A percentile compares a stretch with the other conserved stretches of the same genome.
phyloP scores from a whole-genome alignment of 768 basidiomycete genomes.

The Sporobolomyces roseus region DNA sequence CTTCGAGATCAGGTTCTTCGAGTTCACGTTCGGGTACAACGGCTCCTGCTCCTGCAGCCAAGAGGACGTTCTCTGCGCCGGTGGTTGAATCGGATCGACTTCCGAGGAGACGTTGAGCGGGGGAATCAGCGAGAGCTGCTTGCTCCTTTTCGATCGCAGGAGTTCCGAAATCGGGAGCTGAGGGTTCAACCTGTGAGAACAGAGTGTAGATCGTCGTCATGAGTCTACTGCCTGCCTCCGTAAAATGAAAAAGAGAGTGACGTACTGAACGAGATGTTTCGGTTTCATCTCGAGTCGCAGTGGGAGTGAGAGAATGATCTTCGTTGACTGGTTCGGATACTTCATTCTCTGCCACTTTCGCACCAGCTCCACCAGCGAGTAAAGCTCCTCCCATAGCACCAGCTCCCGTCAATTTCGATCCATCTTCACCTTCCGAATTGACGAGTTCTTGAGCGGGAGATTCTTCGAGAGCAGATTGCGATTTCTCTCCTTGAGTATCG shows the following conservation, averaged over 20 bases:
- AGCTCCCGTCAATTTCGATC: neutral
- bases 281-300: neutral
- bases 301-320: conserved; percentile 5
- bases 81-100: conserved; percentile 1
- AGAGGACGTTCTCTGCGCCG: conserved; percentile 20
- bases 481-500: conserved; percentile 2
- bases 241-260: too few relatives aligned
- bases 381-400: conserved; percentile 19
- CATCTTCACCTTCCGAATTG: neutral
- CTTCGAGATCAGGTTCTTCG: conserved; percentile 6
- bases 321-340: neutral
- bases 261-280: neutral
- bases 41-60: conserved; percentile 25
- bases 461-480: neutral
- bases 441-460: conserved; percentile 29
- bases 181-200: neutral
- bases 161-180: conserved; percentile 22
- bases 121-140: conserved; percentile 20
- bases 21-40: conserved; percentile 5
- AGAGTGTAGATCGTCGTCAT: too few relatives aligned
- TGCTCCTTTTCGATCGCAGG: conserved; percentile 30
- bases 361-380: conserved; percentile 17
- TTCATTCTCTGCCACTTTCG: conserved; percentile 25
- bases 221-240: too few relatives aligned
- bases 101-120: conserved; percentile 35